A percentile compares a stretch with the other conserved stretches of the same genome.
phyloP scores from a whole-genome alignment of 2,329 filamentous ascomycete species.

The Hypoxylon sp. region DNA sequence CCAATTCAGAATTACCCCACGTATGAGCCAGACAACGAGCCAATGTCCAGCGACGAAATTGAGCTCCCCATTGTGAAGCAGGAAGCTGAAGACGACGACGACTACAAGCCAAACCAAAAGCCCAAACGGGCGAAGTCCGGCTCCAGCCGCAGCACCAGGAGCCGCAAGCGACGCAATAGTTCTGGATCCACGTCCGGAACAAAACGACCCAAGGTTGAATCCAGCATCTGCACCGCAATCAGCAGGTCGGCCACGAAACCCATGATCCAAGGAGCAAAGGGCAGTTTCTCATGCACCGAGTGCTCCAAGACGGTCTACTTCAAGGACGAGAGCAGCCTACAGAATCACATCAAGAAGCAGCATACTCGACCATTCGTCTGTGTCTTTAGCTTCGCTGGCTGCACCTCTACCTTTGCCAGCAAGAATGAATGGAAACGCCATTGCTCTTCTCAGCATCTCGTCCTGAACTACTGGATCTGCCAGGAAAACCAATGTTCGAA shows the following conservation, averaged over 20 bases:
- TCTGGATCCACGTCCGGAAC: conserved; percentile 24
- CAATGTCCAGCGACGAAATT: conserved; percentile 32
- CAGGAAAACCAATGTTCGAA: conserved; percentile 65
- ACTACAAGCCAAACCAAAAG: conserved; percentile 39
- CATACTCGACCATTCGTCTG: conserved; percentile 75
- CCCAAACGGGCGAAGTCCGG: conserved; percentile 30
- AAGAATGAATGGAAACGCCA: conserved; percentile 99
- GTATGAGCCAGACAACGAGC: conserved; percentile 36
- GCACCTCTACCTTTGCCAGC: conserved; percentile 73
- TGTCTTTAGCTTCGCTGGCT: conserved; percentile 81
- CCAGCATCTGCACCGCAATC: conserved; percentile 18
- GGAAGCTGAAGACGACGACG: conserved; percentile 40
- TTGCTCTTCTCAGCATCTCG: conserved; percentile 80
- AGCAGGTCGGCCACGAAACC: conserved; percentile 33
- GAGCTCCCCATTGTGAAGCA: conserved; percentile 29
- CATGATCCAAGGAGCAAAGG: conserved; percentile 38
- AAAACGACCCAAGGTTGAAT: conserved; percentile 42
- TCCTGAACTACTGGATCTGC: conserved; percentile 79
- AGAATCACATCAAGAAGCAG: conserved; percentile 60
- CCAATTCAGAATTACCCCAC: conserved; percentile 16
- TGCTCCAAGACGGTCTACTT: conserved; percentile 52
- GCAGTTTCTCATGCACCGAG: conserved; percentile 47
- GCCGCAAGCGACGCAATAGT: conserved; percentile 39
- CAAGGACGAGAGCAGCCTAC: conserved; percentile 55
- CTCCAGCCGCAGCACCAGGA: conserved; percentile 31